A percentile compares a stretch with the other conserved stretches of the same genome.
Evolutionary conservation across 345 rosid species (phyloP).

Genomic region (Diplotaxis tenuifolia): DNA sequence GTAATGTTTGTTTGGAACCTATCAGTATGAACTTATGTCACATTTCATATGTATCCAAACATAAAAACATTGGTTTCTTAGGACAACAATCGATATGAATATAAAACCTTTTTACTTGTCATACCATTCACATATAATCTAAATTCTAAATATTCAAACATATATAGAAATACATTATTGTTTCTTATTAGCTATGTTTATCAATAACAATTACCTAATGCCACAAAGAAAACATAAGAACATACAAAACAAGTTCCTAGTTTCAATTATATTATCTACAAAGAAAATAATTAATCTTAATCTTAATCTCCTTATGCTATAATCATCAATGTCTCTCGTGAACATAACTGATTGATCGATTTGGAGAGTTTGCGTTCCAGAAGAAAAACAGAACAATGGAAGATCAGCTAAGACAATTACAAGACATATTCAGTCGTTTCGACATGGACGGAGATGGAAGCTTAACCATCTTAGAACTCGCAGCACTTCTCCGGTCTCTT

Average conservation of each 20-base stretch:
- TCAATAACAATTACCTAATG: constrained; percentile 6
- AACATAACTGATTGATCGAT: not conserved
- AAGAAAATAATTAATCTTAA: not conserved
- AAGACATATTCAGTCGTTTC: constrained; percentile 62
- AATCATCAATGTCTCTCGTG: not conserved
- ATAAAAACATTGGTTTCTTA: too few species aligned
- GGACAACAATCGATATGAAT: too few species aligned
- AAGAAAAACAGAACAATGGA: constrained; percentile 11
- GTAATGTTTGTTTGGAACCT: not conserved
- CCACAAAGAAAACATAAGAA: not conserved
- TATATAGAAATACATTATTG: too few species aligned
- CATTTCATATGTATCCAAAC: too few species aligned
- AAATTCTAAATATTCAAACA: too few species aligned
- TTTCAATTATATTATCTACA: not conserved
- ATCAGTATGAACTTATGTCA: not conserved
- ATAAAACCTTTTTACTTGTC: too few species aligned
- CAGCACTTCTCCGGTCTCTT: constrained; percentile 68
- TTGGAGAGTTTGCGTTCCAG: not conserved
- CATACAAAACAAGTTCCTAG: not conserved
- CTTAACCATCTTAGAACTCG: constrained; percentile 85
- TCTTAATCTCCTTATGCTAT: not conserved
- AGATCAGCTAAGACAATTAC: constrained; percentile 52
- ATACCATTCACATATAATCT: too few species aligned
- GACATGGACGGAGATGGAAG: constrained; percentile 94
- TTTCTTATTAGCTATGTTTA: constrained; percentile 17